A percentile compares a stretch with the other conserved stretches of the same genome.
phyloP scores from a whole-genome alignment of 2,329 filamentous ascomycete species.

The Calonectria pteridis region DNA sequence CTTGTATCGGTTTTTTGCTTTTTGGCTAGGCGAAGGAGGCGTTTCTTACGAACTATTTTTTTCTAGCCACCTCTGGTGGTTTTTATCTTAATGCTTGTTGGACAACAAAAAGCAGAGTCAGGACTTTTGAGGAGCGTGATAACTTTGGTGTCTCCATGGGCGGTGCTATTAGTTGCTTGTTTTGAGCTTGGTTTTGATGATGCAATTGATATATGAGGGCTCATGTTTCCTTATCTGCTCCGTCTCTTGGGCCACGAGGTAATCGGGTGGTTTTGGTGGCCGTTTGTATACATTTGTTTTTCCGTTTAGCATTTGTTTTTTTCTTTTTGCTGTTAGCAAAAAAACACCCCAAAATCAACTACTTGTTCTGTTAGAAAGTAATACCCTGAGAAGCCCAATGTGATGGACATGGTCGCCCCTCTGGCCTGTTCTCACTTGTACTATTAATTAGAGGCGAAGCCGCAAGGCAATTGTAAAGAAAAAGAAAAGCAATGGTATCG shows the following conservation, averaged over 20 bases:
- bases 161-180: neutral
- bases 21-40: constrained; percentile 39
- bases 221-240: constrained; percentile 13
- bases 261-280: constrained; percentile 21
- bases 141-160: constrained; percentile 5
- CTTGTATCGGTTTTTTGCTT: constrained; percentile 32
- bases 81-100: constrained; percentile 21
- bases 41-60: constrained; percentile 29
- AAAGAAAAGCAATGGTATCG: constrained; percentile 16
- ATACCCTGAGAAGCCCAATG: neutral
- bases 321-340: neutral
- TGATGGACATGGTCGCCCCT: neutral
- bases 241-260: constrained; percentile 19
- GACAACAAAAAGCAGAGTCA: constrained; percentile 15
- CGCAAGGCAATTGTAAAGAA: neutral
- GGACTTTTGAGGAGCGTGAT: constrained; percentile 1
- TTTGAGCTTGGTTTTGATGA: constrained; percentile 14
- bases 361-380: neutral
- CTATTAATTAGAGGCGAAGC: neutral
- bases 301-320: neutral
- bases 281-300: constrained; percentile 22
- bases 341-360: neutral
- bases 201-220: constrained; percentile 29
- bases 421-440: neutral
- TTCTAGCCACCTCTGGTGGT: neutral